Percentiles rank a stretch among this genome's conserved stretches.
Conservation (phyloP, 495 filamentous ascomycete genomes). For the Penicillium samsonianum region DNA sequence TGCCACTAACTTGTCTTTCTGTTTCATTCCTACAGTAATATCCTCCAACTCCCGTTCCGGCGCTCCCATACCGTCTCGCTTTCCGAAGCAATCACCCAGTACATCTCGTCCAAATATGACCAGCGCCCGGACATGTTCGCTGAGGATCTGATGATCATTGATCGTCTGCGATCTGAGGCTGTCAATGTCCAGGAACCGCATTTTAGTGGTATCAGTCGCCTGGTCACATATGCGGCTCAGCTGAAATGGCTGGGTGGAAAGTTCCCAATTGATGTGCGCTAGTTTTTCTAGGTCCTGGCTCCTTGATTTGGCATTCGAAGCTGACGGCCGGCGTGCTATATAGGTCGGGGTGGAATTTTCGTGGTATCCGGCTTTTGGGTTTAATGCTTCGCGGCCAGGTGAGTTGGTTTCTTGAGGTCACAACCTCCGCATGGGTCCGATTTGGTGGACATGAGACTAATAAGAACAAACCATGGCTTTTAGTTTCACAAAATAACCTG, state of each 20-base stretch:
- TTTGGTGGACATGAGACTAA: conserved; percentile 3
- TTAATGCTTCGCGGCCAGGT: conserved; percentile 76
- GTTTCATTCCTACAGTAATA: conserved; percentile 41
- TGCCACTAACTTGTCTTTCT: neutral
- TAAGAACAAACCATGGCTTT: neutral
- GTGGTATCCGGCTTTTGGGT: conserved; percentile 92
- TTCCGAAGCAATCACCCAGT: conserved; percentile 82
- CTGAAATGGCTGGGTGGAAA: conserved; percentile 93
- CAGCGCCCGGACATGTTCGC: conserved; percentile 98
- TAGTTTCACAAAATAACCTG: conserved; percentile 83
- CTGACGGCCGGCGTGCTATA: conserved; percentile 1
- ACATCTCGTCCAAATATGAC: conserved; percentile 98
- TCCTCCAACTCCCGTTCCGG: conserved; percentile 79
- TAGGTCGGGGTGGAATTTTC: conserved; percentile 93
- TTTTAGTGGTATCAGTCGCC: conserved; percentile 80
- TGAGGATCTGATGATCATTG: conserved; percentile 83
- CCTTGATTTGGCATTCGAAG: neutral
- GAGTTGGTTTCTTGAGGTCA: conserved; percentile 19
- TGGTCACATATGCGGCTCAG: conserved; percentile 88
- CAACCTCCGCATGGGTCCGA: neutral
- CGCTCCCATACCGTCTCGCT: conserved; percentile 75
- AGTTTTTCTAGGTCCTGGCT: neutral
- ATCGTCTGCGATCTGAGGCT: conserved; percentile 77
- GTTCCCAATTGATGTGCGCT: conserved; percentile 89
- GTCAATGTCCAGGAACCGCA: conserved; percentile 88